phyloP scores from a whole-genome alignment of 805 yeast species.

The Cyberlindnera mrakii region DNA sequence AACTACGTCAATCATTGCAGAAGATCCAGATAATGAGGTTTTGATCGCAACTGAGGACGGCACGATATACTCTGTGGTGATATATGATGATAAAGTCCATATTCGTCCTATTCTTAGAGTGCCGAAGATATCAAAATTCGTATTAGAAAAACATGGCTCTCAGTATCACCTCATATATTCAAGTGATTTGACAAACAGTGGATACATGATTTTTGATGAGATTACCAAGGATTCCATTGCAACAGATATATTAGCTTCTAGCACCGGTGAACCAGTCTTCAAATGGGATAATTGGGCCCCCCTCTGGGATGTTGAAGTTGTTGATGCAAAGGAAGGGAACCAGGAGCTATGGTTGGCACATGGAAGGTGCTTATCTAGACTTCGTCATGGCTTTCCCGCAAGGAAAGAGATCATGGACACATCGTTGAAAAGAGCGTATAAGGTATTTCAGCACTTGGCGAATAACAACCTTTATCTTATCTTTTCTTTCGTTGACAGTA shows the following conservation, averaged over 20 bases:
- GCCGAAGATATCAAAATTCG: slow-evolving; percentile 28
- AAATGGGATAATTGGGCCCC: slow-evolving; percentile 45
- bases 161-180: slow-evolving; percentile 27
- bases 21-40: slow-evolving; percentile 12
- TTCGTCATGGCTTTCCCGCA: slow-evolving; percentile 15
- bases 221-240: slow-evolving; percentile 15
- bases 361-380: slow-evolving; percentile 14
- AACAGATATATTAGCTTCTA: slow-evolving; percentile 5
- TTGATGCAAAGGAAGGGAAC: slow-evolving; percentile 18
- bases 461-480: slow-evolving; percentile 24
- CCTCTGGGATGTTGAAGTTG: slow-evolving; percentile 33
- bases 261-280: slow-evolving; percentile 8
- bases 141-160: slow-evolving; percentile 11
- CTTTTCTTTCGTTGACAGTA: slow-evolving; percentile 34
- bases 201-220: slow-evolving; percentile 28
- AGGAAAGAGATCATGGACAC: slow-evolving; percentile 13
- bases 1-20: slow-evolving; percentile 15
- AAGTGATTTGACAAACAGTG: slow-evolving; percentile 35
- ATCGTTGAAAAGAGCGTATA: slow-evolving; percentile 11
- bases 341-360: slow-evolving; percentile 35
- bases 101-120: slow-evolving; percentile 30
- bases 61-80: slow-evolving; percentile 15
- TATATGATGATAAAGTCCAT: slow-evolving; percentile 18
- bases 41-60: slow-evolving; percentile 24
- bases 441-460: slow-evolving; percentile 11